Evolutionary conservation across 2,329 filamentous ascomycete species (phyloP).

Genomic region (Conoideocrella luteorostrata): DNA sequence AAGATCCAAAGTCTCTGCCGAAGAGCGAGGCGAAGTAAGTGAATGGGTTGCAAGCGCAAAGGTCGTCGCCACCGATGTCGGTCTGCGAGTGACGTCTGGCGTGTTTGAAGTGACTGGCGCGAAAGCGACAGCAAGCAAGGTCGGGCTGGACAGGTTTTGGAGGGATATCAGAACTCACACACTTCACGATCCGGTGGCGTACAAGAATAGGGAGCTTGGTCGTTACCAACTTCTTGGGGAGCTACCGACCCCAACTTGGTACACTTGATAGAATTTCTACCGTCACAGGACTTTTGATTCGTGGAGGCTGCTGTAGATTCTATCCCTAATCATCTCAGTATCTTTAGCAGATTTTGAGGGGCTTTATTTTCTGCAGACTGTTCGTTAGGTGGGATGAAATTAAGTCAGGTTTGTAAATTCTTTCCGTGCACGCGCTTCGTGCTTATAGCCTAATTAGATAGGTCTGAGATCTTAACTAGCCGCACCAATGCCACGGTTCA

Average conservation of each 20-base stretch:
- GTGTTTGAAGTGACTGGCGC: constrained; percentile 60
- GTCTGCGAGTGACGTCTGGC: constrained; percentile 50
- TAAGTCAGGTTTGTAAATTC: too few relatives aligned
- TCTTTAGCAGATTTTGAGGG: too few relatives aligned
- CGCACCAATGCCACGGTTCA: too few relatives aligned
- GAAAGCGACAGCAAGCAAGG: constrained; percentile 49
- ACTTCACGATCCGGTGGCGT: constrained; percentile 60
- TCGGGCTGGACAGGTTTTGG: constrained; percentile 60
- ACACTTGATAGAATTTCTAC: too few relatives aligned
- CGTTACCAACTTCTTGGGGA: constrained; percentile 50
- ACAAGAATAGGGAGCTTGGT: constrained; percentile 59
- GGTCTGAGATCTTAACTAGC: too few relatives aligned
- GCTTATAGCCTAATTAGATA: too few relatives aligned
- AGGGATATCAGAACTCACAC: constrained; percentile 60
- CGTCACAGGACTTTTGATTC: too few relatives aligned
- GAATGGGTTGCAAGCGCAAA: constrained; percentile 59
- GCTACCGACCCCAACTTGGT: constrained; percentile 54
- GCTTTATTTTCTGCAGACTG: too few relatives aligned
- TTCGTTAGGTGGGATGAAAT: too few relatives aligned
- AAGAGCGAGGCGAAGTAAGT: constrained; percentile 52
- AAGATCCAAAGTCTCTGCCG: constrained; percentile 39
- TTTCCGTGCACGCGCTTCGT: too few relatives aligned
- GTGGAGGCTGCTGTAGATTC: too few relatives aligned
- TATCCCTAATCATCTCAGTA: too few relatives aligned
- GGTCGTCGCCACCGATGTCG: constrained; percentile 55